Evolutionary conservation across 2,329 filamentous ascomycete species (phyloP).

Genomic region (Colletotrichum tropicicola): DNA sequence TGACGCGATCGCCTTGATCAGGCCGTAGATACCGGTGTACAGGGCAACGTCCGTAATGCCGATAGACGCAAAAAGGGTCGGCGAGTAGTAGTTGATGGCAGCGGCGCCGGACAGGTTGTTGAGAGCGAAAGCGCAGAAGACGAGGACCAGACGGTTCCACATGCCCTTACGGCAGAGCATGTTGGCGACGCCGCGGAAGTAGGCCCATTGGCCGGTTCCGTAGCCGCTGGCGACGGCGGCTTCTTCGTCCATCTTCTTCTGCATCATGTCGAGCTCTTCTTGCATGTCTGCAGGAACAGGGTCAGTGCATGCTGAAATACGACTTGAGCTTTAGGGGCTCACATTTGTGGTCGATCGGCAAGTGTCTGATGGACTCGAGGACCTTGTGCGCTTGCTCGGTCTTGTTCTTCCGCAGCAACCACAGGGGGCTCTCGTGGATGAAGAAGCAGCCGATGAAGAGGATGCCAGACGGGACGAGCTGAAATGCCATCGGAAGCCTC

Average conservation of each 20-base stretch:
- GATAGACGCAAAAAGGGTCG: conserved; percentile 47
- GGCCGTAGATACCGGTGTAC: conserved; percentile 61
- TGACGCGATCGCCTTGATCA: conserved; percentile 50
- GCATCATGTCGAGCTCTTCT: conserved; percentile 57
- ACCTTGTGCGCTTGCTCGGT: conserved; percentile 40
- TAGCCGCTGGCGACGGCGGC: conserved; percentile 40
- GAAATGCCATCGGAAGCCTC: conserved; percentile 59
- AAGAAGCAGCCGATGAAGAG: conserved; percentile 55
- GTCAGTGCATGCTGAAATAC: no score
- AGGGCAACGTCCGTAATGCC: conserved; percentile 54
- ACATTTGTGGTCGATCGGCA: conserved; percentile 49
- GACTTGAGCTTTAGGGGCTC: neutral
- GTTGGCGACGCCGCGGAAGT: conserved; percentile 43
- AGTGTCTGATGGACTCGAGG: conserved; percentile 51
- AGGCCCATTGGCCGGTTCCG: conserved; percentile 42
- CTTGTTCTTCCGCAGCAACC: conserved; percentile 31
- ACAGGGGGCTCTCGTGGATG: conserved; percentile 35
- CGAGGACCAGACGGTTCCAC: conserved; percentile 47
- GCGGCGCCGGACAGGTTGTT: conserved; percentile 47
- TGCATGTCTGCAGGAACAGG: conserved; percentile 45
- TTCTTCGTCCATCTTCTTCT: conserved; percentile 44
- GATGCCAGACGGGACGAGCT: conserved; percentile 51
- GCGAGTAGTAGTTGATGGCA: conserved; percentile 53
- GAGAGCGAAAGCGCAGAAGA: conserved; percentile 47
- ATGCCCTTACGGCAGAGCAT: conserved; percentile 48